phyloP scores from a whole-genome alignment of 139 green algal genomes.

The Chlamydomonas applanata region DNA sequence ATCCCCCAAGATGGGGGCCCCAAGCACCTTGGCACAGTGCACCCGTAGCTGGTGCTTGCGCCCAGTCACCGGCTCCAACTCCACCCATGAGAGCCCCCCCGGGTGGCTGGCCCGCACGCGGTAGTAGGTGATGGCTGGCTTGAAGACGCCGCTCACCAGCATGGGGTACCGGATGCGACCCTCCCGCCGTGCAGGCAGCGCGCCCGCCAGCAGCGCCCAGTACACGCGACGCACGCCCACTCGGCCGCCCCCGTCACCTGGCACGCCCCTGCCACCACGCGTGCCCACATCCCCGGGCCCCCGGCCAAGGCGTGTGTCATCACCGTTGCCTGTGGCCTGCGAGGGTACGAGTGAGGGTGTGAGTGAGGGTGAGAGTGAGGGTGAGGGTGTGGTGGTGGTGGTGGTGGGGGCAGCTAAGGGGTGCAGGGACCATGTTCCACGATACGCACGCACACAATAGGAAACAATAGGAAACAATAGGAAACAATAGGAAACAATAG shows the following conservation, averaged over 20 bases:
- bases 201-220: slow-evolving; percentile 31
- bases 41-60: slow-evolving; percentile 36
- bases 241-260: neutral
- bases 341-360: too few species aligned
- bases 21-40: slow-evolving; percentile 31
- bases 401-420: too few species aligned
- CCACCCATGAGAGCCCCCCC: slow-evolving; percentile 14
- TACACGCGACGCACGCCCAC: slow-evolving; percentile 16
- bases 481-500: too few species aligned
- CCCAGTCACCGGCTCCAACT: slow-evolving; percentile 27
- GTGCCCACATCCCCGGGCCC: too few species aligned
- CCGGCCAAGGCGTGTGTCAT: too few species aligned
- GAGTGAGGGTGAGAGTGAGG: too few species aligned
- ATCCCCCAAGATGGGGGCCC: slow-evolving; percentile 30
- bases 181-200: slow-evolving; percentile 8
- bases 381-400: too few species aligned
- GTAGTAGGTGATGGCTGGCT: neutral
- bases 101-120: slow-evolving; percentile 2
- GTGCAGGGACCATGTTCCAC: too few species aligned
- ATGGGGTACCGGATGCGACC: slow-evolving; percentile 23
- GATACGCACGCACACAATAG: too few species aligned
- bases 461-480: too few species aligned
- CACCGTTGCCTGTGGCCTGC: too few species aligned
- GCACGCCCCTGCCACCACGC: too few species aligned
- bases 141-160: neutral